Percentiles rank a stretch among this genome's conserved stretches.
Conservation (phyloP, 2,329 filamentous ascomycete species). For the Macroventuria anomochaeta region DNA sequence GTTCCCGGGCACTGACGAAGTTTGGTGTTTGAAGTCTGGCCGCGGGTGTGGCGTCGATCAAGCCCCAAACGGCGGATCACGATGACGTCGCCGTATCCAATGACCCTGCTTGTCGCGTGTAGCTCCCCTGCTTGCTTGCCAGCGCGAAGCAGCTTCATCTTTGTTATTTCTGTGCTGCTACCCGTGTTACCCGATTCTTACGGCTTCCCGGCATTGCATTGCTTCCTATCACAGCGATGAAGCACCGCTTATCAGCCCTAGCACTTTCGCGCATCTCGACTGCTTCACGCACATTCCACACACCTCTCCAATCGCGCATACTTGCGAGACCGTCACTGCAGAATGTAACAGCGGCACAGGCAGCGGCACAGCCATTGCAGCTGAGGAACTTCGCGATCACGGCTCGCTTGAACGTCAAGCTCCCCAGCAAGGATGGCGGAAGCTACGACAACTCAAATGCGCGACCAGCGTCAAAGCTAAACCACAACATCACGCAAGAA, state of each 20-base stretch:
- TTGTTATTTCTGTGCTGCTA: not conserved
- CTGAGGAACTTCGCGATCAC: slow-evolving; percentile 22
- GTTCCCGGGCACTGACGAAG: too few relatives aligned
- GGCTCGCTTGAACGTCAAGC: slow-evolving; percentile 16
- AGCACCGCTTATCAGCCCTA: slow-evolving; percentile 38
- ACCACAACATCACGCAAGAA: slow-evolving; percentile 53
- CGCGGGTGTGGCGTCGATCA: slow-evolving; percentile 5
- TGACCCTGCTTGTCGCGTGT: slow-evolving; percentile 26
- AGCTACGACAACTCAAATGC: slow-evolving; percentile 44
- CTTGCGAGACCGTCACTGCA: slow-evolving; percentile 4
- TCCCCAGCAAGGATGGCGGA: slow-evolving; percentile 20
- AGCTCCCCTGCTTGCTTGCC: slow-evolving; percentile 15
- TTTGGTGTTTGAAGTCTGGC: too few relatives aligned
- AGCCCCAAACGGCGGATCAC: slow-evolving; percentile 11
- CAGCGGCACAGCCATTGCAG: slow-evolving; percentile 9
- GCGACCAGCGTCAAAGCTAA: slow-evolving; percentile 49
- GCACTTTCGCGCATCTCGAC: slow-evolving; percentile 26
- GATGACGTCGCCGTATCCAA: slow-evolving; percentile 23
- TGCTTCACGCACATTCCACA: slow-evolving; percentile 21
- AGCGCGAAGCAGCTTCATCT: slow-evolving; percentile 1
- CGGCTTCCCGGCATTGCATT: slow-evolving; percentile 11
- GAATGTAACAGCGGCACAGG: not conserved
- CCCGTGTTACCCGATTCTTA: slow-evolving; percentile 21
- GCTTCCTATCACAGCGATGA: slow-evolving; percentile 31
- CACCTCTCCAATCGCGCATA: slow-evolving; percentile 12